A percentile compares a stretch with the other conserved stretches of the same genome.
These are phyloP conservation scores for Periconia digitata DNA, from an alignment of 2,329 filamentous ascomycete species.

Conservation along the genomic window DNA sequence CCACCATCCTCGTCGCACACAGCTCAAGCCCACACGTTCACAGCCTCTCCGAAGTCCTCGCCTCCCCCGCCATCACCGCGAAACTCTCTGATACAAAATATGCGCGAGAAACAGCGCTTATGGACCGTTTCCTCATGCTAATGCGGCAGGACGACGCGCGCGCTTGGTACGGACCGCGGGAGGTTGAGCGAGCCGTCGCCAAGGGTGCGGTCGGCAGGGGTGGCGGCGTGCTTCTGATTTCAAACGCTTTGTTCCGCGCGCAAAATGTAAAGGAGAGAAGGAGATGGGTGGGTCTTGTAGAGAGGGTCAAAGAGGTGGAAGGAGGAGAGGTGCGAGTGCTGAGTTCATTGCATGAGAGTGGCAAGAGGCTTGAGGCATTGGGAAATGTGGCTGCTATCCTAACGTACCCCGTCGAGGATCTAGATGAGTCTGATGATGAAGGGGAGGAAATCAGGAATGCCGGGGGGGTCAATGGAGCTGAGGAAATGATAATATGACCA, in stretches of 20 bases:
- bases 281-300: slow-evolving; percentile 81
- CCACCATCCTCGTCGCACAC: slow-evolving; percentile 73
- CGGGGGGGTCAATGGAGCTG: slow-evolving; percentile 11
- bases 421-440: slow-evolving; percentile 65
- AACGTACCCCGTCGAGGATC: slow-evolving; percentile 81
- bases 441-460: slow-evolving; percentile 18
- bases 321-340: slow-evolving; percentile 88
- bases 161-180: slow-evolving; percentile 85
- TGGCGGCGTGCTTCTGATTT: slow-evolving; percentile 82
- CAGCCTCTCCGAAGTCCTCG: slow-evolving; percentile 82
- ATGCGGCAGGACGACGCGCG: slow-evolving; percentile 82
- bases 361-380: slow-evolving; percentile 77
- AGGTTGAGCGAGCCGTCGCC: slow-evolving; percentile 79
- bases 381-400: slow-evolving; percentile 88
- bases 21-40: slow-evolving; percentile 84
- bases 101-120: slow-evolving; percentile 75
- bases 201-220: slow-evolving; percentile 87
- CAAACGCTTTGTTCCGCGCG: slow-evolving; percentile 83
- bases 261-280: slow-evolving; percentile 75
- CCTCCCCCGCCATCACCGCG: slow-evolving; percentile 73
- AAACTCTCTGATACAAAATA: slow-evolving; percentile 87
- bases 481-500: slow-evolving; percentile 31
- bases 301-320: slow-evolving; percentile 76
- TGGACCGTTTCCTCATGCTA: slow-evolving; percentile 80
- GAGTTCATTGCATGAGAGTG: slow-evolving; percentile 93